These are phyloP conservation scores for Teratosphaeria nubilosa DNA, from an alignment of 2,329 filamentous ascomycete species.

Conservation along the genomic window DNA sequence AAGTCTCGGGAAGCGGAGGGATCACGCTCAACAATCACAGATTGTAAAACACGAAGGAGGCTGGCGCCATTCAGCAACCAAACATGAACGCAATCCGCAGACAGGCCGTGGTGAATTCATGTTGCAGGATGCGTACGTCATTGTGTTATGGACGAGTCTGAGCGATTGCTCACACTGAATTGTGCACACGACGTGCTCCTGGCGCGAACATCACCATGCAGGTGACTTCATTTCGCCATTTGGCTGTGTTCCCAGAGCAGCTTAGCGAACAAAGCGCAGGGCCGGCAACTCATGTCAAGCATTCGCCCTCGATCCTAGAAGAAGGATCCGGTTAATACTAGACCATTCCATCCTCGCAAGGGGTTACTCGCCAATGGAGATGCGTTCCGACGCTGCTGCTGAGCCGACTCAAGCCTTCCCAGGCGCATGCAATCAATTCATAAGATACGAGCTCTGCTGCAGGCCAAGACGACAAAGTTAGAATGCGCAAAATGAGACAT, in stretches of 20 bases:
- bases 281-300: not conserved
- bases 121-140: not conserved
- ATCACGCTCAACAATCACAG: not conserved
- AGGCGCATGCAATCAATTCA: not conserved
- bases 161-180: not conserved
- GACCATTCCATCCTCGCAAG: not conserved
- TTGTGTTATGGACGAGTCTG: not conserved
- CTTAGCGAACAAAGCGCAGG: not conserved
- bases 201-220: too few relatives aligned
- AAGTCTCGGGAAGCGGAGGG: not conserved
- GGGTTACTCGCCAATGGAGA: not conserved
- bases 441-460: not conserved
- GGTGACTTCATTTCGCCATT: not conserved
- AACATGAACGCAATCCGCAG: not conserved
- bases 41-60: not conserved
- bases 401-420: not conserved
- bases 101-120: not conserved
- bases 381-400: not conserved
- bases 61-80: not conserved
- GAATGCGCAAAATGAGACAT: not conserved
- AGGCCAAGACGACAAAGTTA: not conserved
- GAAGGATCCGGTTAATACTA: not conserved
- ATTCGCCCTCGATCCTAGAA: not conserved
- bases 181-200: not conserved
- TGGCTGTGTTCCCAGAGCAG: not conserved